A percentile compares a stretch with the other conserved stretches of the same genome.
Conservation (phyloP, 2,329 filamentous ascomycete species). For the Periconia sp. region DNA sequence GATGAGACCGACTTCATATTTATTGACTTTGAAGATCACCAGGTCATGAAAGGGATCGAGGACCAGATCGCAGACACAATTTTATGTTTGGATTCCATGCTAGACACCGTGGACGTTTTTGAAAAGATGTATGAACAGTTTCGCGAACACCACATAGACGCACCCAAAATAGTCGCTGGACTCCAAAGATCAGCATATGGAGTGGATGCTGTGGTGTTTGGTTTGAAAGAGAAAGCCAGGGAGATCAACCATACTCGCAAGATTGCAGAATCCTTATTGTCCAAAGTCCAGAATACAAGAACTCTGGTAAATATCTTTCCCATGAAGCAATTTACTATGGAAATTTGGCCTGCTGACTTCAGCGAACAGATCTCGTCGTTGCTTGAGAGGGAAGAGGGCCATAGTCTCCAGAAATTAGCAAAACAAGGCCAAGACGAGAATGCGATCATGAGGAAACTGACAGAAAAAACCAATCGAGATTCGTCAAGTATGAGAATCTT, state of each 20-base stretch:
- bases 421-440: neutral
- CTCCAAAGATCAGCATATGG: neutral
- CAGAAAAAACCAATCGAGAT: neutral
- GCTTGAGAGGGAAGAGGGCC: conserved; percentile 18
- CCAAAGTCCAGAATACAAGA: conserved; percentile 16
- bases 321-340: no score
- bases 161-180: neutral
- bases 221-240: conserved; percentile 9
- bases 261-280: conserved; percentile 14
- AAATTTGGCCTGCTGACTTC: no score
- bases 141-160: neutral
- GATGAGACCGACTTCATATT: conserved; percentile 10
- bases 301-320: conserved; percentile 7
- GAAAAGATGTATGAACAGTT: conserved; percentile 17
- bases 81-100: conserved; percentile 21
- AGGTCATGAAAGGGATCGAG: conserved; percentile 22
- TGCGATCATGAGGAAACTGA: neutral
- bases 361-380: neutral
- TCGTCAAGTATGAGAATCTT: neutral
- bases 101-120: conserved; percentile 18
- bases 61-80: conserved; percentile 19
- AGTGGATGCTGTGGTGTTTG: conserved; percentile 8
- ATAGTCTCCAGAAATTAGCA: neutral
- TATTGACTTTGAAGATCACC: conserved; percentile 19
- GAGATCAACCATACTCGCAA: conserved; percentile 14